Evolutionary conservation across 495 filamentous ascomycete species (phyloP).

Genomic region (Parmelia sp.): DNA sequence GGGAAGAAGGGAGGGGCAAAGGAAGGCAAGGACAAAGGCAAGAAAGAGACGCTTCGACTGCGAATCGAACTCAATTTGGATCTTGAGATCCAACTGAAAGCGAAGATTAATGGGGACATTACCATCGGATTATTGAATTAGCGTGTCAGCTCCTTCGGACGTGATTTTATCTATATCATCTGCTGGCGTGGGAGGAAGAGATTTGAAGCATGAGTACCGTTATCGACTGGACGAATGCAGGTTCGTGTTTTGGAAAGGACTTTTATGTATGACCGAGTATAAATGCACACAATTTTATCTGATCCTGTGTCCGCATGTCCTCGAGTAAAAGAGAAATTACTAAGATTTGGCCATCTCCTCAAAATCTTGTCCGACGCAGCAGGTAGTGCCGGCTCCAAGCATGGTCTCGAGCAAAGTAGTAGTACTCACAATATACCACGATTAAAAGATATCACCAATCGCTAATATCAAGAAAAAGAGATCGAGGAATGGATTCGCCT

Average conservation of each 20-base stretch:
- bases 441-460: background rate
- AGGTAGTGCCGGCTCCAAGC: too few relatives aligned
- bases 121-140: conserved; percentile 67
- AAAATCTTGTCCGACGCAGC: background rate
- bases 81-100: conserved; percentile 85
- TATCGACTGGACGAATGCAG: background rate
- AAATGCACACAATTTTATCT: too few relatives aligned
- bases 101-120: conserved; percentile 87
- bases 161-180: background rate
- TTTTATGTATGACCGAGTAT: too few relatives aligned
- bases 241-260: background rate
- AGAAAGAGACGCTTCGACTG: conserved; percentile 52
- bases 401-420: background rate
- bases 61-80: conserved; percentile 83
- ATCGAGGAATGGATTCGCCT: background rate
- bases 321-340: background rate
- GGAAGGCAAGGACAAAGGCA: conserved; percentile 13
- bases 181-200: background rate
- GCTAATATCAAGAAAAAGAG: background rate
- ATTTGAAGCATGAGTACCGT: background rate
- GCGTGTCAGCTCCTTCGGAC: background rate
- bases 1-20: conserved; percentile 17
- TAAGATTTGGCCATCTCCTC: background rate
- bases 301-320: background rate
- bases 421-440: background rate